These are phyloP conservation scores for Jackrogersella multiformis DNA, from an alignment of 495 filamentous ascomycete genomes.

Conservation along the genomic window DNA sequence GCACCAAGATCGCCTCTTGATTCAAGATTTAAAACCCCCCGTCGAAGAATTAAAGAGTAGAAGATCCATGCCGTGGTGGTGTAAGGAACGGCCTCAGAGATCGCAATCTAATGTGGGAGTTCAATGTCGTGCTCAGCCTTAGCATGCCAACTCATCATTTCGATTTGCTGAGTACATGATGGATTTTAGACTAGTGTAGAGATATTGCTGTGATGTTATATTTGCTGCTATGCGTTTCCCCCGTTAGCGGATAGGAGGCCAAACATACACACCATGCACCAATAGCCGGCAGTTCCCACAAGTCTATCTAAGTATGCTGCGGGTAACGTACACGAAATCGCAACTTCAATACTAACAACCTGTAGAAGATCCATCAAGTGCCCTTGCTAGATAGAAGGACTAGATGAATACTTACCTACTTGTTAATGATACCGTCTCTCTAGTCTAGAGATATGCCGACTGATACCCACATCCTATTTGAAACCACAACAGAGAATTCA, in stretches of 20 bases:
- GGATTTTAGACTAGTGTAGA: no score
- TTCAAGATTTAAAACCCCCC: no score
- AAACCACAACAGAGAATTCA: no score
- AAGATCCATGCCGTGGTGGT: background rate
- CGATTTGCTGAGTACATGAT: no score
- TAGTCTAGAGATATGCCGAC: no score
- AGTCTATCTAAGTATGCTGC: background rate
- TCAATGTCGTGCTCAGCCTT: background rate
- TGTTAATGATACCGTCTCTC: no score
- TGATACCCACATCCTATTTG: no score
- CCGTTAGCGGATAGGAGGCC: background rate
- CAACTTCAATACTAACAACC: no score
- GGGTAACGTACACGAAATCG: background rate
- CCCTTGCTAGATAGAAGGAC: no score
- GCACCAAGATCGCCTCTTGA: conserved; percentile 57
- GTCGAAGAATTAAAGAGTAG: background rate
- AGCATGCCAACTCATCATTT: background rate
- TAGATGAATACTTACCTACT: no score
- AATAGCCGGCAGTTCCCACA: background rate
- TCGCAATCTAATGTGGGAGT: background rate
- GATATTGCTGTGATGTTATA: no score
- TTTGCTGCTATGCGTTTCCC: background rate
- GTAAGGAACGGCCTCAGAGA: background rate
- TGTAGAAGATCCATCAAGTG: no score
- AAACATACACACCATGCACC: background rate